Evolutionary conservation across 768 basidiomycete genomes (phyloP), one percentile per base, ranked within the genome.

Genomic region (Cantharellus anzutake): DNA sequence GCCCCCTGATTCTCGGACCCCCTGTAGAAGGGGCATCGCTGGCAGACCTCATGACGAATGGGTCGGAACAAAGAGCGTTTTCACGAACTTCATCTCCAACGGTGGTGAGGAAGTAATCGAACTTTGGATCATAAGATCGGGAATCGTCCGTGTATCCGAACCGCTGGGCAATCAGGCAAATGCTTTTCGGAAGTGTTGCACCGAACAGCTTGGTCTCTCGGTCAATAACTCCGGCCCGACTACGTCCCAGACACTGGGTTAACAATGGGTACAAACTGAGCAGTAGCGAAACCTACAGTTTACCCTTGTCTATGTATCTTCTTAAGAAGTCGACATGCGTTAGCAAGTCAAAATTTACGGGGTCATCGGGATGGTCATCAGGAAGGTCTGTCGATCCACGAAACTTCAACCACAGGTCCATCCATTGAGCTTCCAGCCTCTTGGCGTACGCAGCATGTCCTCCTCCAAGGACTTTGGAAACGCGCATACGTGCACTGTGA

Each of bases 261-360:
- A 29, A 29, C 1, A 29, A 29, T 29, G 20, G 20, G 20, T 29
- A 29, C 20, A 29, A 29, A 59, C 2, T 40, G 3, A 56, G 20
- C 16, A 16, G 16, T 2, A 51, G 5, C 16, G 11, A 41, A 2
- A 78, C 89, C 71, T 66, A 93, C 92, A 96, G 65, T 1, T 83
- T 80, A 67, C 81, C 83, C 71, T 96, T 96, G 67, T 93, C 87
- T 39, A 96, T 74, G 65, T 88, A 78, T 5, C 75, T 75, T 48
- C 93, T 78, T 58, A 97, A 73, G 66, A 90, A 90, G 63, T 82
- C 78, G 39, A 96, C 68, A 65, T 93, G 90, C n/a, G 76, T 75
- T 38, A 81, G 72, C n/a, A 96, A 70, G 67, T 89, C 79, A 66
- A 96, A 94, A 52, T 88, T 78, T 3, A 76, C 78, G 20, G 80